These are phyloP conservation scores for Debaryomyces subglobosus DNA, from an alignment of 1,139 yeast genomes.

Conservation along the genomic window DNA sequence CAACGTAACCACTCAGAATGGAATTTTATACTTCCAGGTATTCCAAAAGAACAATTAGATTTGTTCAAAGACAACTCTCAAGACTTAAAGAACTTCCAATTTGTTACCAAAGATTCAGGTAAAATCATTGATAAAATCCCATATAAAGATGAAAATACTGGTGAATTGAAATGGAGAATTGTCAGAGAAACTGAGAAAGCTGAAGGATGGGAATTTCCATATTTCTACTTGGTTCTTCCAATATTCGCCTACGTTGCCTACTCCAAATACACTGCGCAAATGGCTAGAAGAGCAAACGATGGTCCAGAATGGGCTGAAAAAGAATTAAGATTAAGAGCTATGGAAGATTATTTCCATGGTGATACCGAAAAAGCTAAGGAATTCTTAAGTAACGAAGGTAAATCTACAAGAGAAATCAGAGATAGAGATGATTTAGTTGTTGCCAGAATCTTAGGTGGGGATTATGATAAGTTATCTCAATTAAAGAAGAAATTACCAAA, in stretches of 20 bases:
- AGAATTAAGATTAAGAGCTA: conserved; percentile 80
- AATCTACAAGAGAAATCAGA: conserved; percentile 60
- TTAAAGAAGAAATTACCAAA: conserved; percentile 58
- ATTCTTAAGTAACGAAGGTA: conserved; percentile 58
- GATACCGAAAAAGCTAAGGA: conserved; percentile 61
- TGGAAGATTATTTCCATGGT: conserved; percentile 64
- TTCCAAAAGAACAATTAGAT: conserved; percentile 57
- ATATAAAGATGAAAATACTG: conserved; percentile 75
- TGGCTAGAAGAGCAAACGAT: conserved; percentile 45
- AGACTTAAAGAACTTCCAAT: conserved; percentile 63
- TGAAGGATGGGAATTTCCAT: conserved; percentile 86
- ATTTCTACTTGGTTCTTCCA: conserved; percentile 75
- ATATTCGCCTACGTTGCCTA: conserved; percentile 46
- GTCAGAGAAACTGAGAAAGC: conserved; percentile 73
- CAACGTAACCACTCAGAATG: conserved; percentile 62
- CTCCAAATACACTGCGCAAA: conserved; percentile 50
- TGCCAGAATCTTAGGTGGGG: conserved; percentile 82
- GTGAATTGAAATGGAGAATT: conserved; percentile 78
- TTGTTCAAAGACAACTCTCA: conserved; percentile 65
- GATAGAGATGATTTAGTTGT: conserved; percentile 79
- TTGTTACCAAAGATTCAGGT: conserved; percentile 63
- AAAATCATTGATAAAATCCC: conserved; percentile 83
- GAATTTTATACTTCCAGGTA: conserved; percentile 61
- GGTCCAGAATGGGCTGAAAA: conserved; percentile 82
- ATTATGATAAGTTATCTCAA: conserved; percentile 77